Percentiles rank a stretch among this genome's conserved stretches.
Evolutionary conservation across 306 rosid species (phyloP).

Genomic region (Crotalaria pallida): DNA sequence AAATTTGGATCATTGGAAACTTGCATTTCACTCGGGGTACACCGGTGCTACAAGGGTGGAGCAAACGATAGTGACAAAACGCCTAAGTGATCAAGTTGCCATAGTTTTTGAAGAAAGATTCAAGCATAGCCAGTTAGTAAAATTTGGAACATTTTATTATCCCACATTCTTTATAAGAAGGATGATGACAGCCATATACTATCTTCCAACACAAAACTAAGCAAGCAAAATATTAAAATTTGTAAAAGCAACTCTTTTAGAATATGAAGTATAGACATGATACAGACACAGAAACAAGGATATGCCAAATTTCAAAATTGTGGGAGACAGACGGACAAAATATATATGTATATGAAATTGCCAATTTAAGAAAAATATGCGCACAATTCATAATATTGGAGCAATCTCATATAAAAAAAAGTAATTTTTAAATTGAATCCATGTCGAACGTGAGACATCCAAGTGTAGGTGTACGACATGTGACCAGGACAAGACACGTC

Average conservation of each 20-base stretch:
- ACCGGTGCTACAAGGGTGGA: not conserved
- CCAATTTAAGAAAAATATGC: too few relatives aligned
- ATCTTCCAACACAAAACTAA: slow-evolving; percentile 15
- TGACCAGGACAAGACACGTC: too few relatives aligned
- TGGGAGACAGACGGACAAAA: too few relatives aligned
- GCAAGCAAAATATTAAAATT: not conserved
- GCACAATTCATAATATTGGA: too few relatives aligned
- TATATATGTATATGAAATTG: too few relatives aligned
- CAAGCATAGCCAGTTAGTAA: not conserved
- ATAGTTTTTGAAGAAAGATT: not conserved
- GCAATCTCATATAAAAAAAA: too few relatives aligned
- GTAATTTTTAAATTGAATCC: too few relatives aligned
- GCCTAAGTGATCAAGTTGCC: not conserved
- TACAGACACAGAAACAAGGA: too few relatives aligned
- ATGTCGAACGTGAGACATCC: too few relatives aligned
- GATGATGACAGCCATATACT: slow-evolving; percentile 8
- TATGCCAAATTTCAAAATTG: too few relatives aligned
- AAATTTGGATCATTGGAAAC: not conserved
- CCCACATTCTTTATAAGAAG: not conserved
- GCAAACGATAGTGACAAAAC: not conserved
- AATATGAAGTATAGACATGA: too few relatives aligned
- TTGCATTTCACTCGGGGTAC: not conserved
- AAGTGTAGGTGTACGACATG: too few relatives aligned
- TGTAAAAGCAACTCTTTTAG: not conserved
- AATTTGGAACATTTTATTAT: not conserved